phyloP scores from a whole-genome alignment of 768 basidiomycete species.

The Termitomyces eurrhizus region DNA sequence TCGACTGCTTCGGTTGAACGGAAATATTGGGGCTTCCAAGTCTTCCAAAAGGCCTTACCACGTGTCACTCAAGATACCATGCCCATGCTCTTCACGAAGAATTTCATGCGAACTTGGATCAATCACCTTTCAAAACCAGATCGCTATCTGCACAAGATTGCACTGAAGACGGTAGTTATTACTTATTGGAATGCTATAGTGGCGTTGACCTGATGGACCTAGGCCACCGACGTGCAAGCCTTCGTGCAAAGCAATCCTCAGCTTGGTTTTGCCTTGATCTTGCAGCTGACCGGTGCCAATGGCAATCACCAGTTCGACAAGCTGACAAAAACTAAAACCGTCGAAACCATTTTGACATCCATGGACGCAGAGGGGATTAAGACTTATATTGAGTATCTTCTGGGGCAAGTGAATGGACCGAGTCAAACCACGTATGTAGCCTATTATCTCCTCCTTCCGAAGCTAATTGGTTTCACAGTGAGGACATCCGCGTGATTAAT shows the following conservation, averaged over 20 bases:
- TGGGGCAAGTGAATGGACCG: conserved; percentile 56
- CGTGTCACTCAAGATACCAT: conserved; percentile 62
- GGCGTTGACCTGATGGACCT: neutral
- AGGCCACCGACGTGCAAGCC: conserved; percentile 75
- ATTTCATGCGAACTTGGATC: conserved; percentile 96
- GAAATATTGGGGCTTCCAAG: conserved; percentile 95
- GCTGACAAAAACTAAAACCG: conserved; percentile 88
- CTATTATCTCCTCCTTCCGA: neutral
- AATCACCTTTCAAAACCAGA: conserved; percentile 90
- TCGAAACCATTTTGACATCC: conserved; percentile 76
- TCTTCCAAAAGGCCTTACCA: conserved; percentile 77
- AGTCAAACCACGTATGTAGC: conserved; percentile 36
- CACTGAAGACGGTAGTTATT: conserved; percentile 64
- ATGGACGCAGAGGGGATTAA: conserved; percentile 74
- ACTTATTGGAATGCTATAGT: neutral
- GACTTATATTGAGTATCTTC: conserved; percentile 70
- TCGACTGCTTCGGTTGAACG: conserved; percentile 80
- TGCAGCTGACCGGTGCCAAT: conserved; percentile 79
- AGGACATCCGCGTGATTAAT: conserved; percentile 43
- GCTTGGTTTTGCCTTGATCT: conserved; percentile 79
- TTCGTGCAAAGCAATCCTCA: conserved; percentile 74
- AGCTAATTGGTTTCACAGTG: conserved; percentile 27
- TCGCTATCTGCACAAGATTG: conserved; percentile 86
- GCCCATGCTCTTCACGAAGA: conserved; percentile 88
- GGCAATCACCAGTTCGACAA: conserved; percentile 89